A percentile compares a stretch with the other conserved stretches of the same genome.
phyloP scores from a whole-genome alignment of 306 rosid species.

The Lithocarpus polystachyus region DNA sequence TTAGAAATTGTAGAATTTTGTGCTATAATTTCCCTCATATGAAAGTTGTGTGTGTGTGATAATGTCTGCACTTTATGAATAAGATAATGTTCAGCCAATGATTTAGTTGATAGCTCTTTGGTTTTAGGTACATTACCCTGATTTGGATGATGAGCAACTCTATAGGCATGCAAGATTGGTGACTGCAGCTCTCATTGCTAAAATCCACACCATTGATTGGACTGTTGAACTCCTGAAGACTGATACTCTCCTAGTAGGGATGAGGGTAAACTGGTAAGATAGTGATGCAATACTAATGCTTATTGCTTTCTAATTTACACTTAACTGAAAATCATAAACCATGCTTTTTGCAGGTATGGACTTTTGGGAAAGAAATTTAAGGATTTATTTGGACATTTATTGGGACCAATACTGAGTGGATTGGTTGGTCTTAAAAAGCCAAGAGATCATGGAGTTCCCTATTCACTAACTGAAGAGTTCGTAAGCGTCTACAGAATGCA shows the following conservation, averaged over 20 bases:
- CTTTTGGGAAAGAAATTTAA: constrained; percentile 69
- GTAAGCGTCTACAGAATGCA: constrained; percentile 77
- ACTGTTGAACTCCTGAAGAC: constrained; percentile 73
- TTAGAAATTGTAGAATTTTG: too few species aligned
- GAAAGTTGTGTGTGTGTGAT: not conserved
- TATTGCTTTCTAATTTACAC: not conserved
- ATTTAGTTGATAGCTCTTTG: constrained; percentile 6
- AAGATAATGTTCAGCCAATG: not conserved
- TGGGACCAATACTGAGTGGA: constrained; percentile 63
- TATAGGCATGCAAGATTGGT: constrained; percentile 70
- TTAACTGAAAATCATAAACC: not conserved
- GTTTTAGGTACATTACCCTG: constrained; percentile 45
- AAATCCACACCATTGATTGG: constrained; percentile 88
- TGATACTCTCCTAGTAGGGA: constrained; percentile 58
- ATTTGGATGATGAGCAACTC: constrained; percentile 63
- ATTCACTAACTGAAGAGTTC: constrained; percentile 76
- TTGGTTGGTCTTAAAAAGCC: constrained; percentile 68
- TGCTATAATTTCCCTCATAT: too few species aligned
- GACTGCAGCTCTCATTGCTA: constrained; percentile 76
- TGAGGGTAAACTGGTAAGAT: constrained; percentile 72
- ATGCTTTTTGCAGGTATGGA: constrained; percentile 56
- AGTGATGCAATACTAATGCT: not conserved
- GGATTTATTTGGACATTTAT: constrained; percentile 55
- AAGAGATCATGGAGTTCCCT: constrained; percentile 74
- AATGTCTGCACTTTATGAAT: too few species aligned